A percentile compares a stretch with the other conserved stretches of the same genome.
These are phyloP conservation scores for Beauveria caledonica DNA, from an alignment of 2,329 filamentous ascomycete genomes.

Conservation along the genomic window DNA sequence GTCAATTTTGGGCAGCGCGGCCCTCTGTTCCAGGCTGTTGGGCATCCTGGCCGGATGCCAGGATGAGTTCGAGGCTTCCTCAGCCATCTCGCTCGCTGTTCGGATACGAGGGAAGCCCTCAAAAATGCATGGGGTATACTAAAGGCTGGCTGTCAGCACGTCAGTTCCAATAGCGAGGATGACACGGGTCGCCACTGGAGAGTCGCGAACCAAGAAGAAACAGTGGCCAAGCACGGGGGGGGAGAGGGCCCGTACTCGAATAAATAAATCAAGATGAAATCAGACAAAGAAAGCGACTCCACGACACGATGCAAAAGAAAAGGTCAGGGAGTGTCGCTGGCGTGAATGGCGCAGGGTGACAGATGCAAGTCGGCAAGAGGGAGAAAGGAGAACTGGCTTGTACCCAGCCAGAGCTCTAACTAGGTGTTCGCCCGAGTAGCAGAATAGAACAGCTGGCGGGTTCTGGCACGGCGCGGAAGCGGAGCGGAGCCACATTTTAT, in stretches of 20 bases:
- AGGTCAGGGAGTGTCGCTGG: neutral
- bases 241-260: neutral
- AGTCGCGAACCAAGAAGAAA: neutral
- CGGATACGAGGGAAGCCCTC: conserved; percentile 8
- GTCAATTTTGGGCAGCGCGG: neutral
- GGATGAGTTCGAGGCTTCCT: conserved; percentile 27
- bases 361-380: conserved; percentile 11
- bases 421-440: conserved; percentile 2
- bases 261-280: neutral
- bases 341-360: conserved; percentile 4
- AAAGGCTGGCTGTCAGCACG: conserved; percentile 2
- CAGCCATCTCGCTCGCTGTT: conserved; percentile 24
- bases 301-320: neutral
- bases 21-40: conserved; percentile 16
- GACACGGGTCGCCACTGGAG: neutral
- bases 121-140: conserved; percentile 11
- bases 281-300: neutral
- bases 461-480: neutral
- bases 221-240: neutral
- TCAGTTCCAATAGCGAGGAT: neutral
- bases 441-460: neutral
- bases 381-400: conserved; percentile 12
- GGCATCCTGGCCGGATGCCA: conserved; percentile 36
- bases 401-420: neutral
- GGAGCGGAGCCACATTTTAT: conserved; percentile 2